Percentiles rank a stretch among this genome's conserved stretches.
Evolutionary conservation across 2,329 filamentous ascomycete genomes (phyloP).

Genomic region (Ceratocystis diversiconidia): DNA sequence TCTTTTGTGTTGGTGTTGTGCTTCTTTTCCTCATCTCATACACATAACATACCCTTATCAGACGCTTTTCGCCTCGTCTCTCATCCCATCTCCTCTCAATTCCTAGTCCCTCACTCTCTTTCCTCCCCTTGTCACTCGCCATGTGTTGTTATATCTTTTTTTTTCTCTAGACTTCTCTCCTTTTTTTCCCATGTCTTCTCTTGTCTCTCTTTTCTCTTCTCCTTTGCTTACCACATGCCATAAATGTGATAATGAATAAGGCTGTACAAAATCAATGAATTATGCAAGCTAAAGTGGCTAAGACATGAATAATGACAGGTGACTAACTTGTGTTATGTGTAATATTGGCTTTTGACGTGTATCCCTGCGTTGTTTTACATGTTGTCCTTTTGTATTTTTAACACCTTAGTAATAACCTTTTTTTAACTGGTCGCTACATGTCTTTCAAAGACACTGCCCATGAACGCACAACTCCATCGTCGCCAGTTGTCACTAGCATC

Average conservation of each 20-base stretch:
- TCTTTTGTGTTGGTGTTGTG: not conserved
- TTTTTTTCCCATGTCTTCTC: constrained; percentile 4
- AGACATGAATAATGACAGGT: not conserved
- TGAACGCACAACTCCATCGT: constrained; percentile 75
- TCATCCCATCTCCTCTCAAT: not conserved
- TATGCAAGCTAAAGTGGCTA: not conserved
- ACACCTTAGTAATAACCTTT: not conserved
- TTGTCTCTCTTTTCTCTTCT: constrained; percentile 1
- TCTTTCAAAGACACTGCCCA: constrained; percentile 46
- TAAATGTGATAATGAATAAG: not conserved
- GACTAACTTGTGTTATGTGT: no score
- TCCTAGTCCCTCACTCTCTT: not conserved
- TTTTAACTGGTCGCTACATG: not conserved
- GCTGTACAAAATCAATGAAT: constrained; percentile 3
- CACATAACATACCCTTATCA: not conserved
- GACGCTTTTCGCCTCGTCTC: not conserved
- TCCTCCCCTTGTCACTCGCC: not conserved
- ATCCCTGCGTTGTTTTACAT: no score
- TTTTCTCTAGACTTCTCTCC: constrained; percentile 5
- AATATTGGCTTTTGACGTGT: no score
- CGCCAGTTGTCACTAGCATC: constrained; percentile 78
- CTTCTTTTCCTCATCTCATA: not conserved
- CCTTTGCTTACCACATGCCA: constrained; percentile 4
- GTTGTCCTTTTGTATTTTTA: not conserved
- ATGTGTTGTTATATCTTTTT: not conserved